Evolutionary conservation across 2,329 filamentous ascomycete genomes (phyloP).

Genomic region (Sporothrix phasma): DNA sequence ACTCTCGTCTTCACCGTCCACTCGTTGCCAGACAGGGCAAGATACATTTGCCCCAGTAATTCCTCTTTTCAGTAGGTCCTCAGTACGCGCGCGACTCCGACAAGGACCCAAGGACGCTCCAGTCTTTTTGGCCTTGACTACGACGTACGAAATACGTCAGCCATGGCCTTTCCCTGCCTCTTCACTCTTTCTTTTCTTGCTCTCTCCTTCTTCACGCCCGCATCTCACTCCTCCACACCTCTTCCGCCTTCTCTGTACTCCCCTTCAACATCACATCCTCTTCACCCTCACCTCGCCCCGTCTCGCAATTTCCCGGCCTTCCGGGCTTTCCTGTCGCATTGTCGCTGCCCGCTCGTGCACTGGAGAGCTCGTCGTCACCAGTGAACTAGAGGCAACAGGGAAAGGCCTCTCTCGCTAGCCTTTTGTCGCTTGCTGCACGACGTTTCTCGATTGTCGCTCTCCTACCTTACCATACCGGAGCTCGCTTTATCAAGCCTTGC

Average conservation of each 20-base stretch:
- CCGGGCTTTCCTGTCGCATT: neutral
- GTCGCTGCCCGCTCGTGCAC: neutral
- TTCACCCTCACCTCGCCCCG: neutral
- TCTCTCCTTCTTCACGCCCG: neutral
- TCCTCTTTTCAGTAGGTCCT: no score
- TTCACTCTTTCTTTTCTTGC: neutral
- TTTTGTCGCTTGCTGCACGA: neutral
- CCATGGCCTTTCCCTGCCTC: neutral
- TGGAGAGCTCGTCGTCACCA: neutral
- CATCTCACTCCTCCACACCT: no score
- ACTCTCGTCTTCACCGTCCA: no score
- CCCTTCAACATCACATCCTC: neutral
- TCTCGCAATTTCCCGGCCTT: neutral
- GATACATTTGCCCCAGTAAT: no score
- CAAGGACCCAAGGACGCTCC: neutral
- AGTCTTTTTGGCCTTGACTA: neutral
- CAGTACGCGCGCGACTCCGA: conserved; percentile 1
- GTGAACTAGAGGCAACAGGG: neutral
- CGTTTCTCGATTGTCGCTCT: no score
- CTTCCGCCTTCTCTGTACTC: no score
- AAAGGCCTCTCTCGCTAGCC: neutral
- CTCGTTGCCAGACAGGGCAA: no score
- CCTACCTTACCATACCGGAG: neutral
- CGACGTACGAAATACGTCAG: no score
- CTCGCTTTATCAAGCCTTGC: neutral